These are phyloP conservation scores for Ajuga reptans DNA, from an alignment of 305 asterid genomes.

Conservation along the genomic window DNA sequence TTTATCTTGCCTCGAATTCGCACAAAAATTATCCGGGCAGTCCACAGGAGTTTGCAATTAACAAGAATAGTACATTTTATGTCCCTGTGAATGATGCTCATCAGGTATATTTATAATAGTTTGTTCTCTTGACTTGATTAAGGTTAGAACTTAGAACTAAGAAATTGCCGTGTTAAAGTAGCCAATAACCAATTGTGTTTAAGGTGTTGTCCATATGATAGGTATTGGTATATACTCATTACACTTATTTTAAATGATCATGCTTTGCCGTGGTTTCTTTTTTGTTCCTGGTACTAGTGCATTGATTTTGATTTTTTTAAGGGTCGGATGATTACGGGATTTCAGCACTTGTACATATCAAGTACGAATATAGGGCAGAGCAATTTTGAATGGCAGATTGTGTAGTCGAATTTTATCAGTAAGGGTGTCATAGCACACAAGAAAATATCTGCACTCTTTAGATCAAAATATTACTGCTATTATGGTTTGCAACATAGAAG, in stretches of 20 bases:
- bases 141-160: not conserved
- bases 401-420: not conserved
- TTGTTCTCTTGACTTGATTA: not conserved
- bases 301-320: too few relatives aligned
- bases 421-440: not conserved
- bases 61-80: slow-evolving; percentile 62
- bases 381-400: not conserved
- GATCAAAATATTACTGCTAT: not conserved
- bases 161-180: not conserved
- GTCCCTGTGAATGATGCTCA: slow-evolving; percentile 84
- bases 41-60: slow-evolving; percentile 57
- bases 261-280: too few relatives aligned
- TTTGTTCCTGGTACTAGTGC: too few relatives aligned
- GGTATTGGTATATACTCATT: not conserved
- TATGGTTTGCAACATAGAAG: not conserved
- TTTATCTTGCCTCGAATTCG: slow-evolving; percentile 61
- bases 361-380: too few relatives aligned
- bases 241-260: not conserved
- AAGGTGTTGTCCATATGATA: not conserved
- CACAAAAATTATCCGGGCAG: slow-evolving; percentile 58
- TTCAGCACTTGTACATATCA: too few relatives aligned
- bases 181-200: not conserved
- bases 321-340: too few relatives aligned
- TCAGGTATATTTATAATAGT: slow-evolving; percentile 43
- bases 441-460: not conserved